A percentile compares a stretch with the other conserved stretches of the same genome.
These are phyloP conservation scores for Neonothopanus nambi DNA, from an alignment of 1,284 basidiomycete species.

Conservation along the genomic window DNA sequence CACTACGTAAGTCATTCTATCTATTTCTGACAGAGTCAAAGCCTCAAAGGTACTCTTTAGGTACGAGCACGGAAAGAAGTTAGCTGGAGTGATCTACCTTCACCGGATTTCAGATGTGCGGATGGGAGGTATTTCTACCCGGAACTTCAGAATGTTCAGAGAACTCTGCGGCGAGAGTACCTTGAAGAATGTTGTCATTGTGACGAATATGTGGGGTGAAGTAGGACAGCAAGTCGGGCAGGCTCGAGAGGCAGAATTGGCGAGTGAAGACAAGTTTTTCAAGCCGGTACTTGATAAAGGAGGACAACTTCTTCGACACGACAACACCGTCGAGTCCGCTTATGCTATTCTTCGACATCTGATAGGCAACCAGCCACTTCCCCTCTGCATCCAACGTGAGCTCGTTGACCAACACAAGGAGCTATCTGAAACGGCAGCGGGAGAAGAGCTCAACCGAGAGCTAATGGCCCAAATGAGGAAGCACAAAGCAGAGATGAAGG, in stretches of 20 bases:
- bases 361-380: slow-evolving; percentile 29
- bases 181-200: slow-evolving; percentile 44
- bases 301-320: slow-evolving; percentile 35
- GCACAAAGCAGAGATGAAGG: slow-evolving; percentile 36
- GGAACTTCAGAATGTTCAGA: slow-evolving; percentile 47
- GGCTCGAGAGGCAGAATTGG: slow-evolving; percentile 36
- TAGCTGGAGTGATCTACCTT: slow-evolving; percentile 44
- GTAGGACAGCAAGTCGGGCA: slow-evolving; percentile 34
- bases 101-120: slow-evolving; percentile 48
- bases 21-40: neutral
- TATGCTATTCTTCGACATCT: slow-evolving; percentile 32
- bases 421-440: slow-evolving; percentile 40
- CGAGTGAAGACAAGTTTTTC: slow-evolving; percentile 35
- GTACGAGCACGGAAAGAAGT: slow-evolving; percentile 37
- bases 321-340: slow-evolving; percentile 30
- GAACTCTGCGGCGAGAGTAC: slow-evolving; percentile 45
- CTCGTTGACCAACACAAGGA: slow-evolving; percentile 40
- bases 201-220: slow-evolving; percentile 47
- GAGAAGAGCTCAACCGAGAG: slow-evolving; percentile 37
- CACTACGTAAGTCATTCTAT: slow-evolving; percentile 21
- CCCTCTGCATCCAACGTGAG: slow-evolving; percentile 42
- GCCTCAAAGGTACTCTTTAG: slow-evolving; percentile 22
- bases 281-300: slow-evolving; percentile 40
- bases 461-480: slow-evolving; percentile 34
- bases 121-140: slow-evolving; percentile 41